Evolutionary conservation across 148 eudicot species (phyloP), one percentile per base, ranked within the genome.

Genomic region (Chenopodium quinoa): DNA sequence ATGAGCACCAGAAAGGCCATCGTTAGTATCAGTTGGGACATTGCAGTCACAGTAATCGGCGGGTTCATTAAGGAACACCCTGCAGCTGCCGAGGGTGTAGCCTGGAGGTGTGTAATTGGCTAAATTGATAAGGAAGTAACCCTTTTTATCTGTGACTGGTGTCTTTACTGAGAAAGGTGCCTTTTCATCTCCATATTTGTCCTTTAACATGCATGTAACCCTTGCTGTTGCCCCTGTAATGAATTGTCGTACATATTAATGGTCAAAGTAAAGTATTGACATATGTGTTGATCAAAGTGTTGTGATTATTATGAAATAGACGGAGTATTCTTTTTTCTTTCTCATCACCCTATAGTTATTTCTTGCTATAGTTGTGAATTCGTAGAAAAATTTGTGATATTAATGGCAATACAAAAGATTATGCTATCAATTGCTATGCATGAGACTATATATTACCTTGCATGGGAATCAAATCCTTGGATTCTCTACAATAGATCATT

Each of bases 191-290:
- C 75, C 75, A 44, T 44, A 14, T 56, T 72, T 46, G 29, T 72
- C 56, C 56, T 72, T 72, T 29, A 72, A 54, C 47, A 44, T 72
- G 54, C 75, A 72, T 46, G 54, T 72, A 23, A 72, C 75, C 31
- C 75, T 72, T 46, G 56, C 54, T 10, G 50, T 72, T 46, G 75
- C 75, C 14, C 75, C 75, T 72, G 75, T n/a, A 46, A 68, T 46
- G 2, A 9, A 20, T 7, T 7, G 0, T 9, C 66, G n/a, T 62
- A 40, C 6, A 40, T 6, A 40, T 40, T 34, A 34, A 2, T 34
- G 37, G 37, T 34, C 37, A 34, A 34, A 34, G 37, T 34, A 4
- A 34, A 34, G 37, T 3, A 34, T 2, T 34, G 5, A 34, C 37
- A 34, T 34, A 3, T 34, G 37, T 34, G 37, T 6, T 0, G 37